Conservation (phyloP, 2,329 filamentous ascomycete species). For the Cercospora citrullina region DNA sequence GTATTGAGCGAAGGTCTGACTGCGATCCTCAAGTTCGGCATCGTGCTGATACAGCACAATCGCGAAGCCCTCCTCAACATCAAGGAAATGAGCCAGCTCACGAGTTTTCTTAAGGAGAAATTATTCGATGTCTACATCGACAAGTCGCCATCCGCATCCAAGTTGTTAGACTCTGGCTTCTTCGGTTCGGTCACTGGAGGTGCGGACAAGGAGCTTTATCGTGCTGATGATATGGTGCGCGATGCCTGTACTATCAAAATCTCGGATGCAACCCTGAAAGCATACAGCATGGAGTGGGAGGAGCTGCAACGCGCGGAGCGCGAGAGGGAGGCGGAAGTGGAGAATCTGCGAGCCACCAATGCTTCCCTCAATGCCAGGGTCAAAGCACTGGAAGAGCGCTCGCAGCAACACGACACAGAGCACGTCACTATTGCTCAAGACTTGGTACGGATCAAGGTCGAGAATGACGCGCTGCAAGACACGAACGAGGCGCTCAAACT, state of each 20-base stretch:
- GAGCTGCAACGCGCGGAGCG: conserved; percentile 82
- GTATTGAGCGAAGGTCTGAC: conserved; percentile 87
- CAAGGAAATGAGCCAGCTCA: conserved; percentile 87
- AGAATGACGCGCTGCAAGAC: conserved; percentile 86
- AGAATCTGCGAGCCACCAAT: conserved; percentile 68
- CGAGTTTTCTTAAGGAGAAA: conserved; percentile 87
- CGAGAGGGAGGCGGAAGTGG: conserved; percentile 78
- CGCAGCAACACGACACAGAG: conserved; percentile 84
- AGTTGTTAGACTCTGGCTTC: conserved; percentile 92
- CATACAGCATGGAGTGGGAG: conserved; percentile 86
- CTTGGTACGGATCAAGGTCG: conserved; percentile 85
- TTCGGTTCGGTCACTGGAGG: conserved; percentile 90
- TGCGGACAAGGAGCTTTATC: conserved; percentile 92
- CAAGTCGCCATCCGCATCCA: conserved; percentile 85
- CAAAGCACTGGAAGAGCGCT: conserved; percentile 81
- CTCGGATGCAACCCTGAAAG: conserved; percentile 75
- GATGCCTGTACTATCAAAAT: conserved; percentile 89
- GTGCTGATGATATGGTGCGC: conserved; percentile 87
- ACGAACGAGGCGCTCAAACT: conserved; percentile 84
- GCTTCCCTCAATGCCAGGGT: conserved; percentile 69
- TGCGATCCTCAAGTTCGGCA: conserved; percentile 90
- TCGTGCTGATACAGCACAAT: conserved; percentile 96
- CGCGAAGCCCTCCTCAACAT: conserved; percentile 73
- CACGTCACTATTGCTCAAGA: conserved; percentile 90
- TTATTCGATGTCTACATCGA: conserved; percentile 98